Base-by-base conservation (phyloP, 1,284 basidiomycete species). In the Leccinum solheimii region DNA sequence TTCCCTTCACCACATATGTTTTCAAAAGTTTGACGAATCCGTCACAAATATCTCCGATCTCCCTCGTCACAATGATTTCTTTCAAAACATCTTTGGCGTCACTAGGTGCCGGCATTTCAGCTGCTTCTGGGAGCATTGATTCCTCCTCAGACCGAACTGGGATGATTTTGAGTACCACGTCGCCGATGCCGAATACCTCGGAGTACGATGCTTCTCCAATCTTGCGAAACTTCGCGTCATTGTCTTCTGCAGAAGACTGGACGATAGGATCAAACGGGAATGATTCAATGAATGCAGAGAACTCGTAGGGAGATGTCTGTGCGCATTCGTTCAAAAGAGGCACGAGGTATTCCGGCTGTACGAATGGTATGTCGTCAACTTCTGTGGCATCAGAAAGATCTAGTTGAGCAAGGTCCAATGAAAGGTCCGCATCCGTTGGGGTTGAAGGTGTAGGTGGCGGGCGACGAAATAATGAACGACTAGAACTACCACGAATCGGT, bases 181-280 rank as follows among this genome's bases (percentile, higher is more conserved):
- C 85, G 1, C 88, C 87, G 55, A 95, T 87, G 4, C 89, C 89
- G 77, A 94, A 99, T n/a, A 99, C 97, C 72, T 99, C 97, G 0
- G 95, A 97, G 75, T 92, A 99, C 55, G 92, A 95, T 11, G 97
- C 97, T 77, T 99, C 97, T 52, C 96, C 97, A 58, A 98, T 88
- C 77, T 99, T 99, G 64, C 79, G 80, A 74, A 93, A 92, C 40
- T 56, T 69, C 16, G 66, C 62, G 19, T 71, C 68, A 27, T 64
- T 68, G 34, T 67, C 68, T 30, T 64, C 62, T 16, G 63, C 65
- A 16, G 70, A 69, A 49, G 69, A 71, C 54, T 71, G 80, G 23
- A 88, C 80, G 62, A 88, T 79, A 14, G 84, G 81, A 68, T 92
- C 90, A 62, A 81, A 83, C 10, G 89, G 89, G 68, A 93, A 92